These are phyloP conservation scores for Orbilia brochopaga DNA, from an alignment of 2,329 filamentous ascomycete genomes.

Conservation along the genomic window DNA sequence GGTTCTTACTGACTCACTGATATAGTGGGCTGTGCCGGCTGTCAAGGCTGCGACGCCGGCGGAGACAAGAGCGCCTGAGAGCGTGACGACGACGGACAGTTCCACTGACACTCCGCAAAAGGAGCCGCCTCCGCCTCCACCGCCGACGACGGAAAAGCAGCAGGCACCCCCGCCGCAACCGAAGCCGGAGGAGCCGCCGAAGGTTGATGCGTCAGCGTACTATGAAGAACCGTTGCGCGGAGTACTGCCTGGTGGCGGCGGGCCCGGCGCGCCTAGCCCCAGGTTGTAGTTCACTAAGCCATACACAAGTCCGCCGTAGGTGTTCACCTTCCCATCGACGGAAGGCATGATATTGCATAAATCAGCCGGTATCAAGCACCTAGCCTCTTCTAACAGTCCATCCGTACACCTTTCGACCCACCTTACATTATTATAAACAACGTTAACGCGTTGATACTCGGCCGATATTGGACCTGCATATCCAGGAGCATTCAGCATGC, in stretches of 20 bases:
- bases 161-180: slow-evolving; percentile 12
- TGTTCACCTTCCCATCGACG: too few relatives aligned
- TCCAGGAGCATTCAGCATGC: too few relatives aligned
- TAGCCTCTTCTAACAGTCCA: too few relatives aligned
- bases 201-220: slow-evolving; percentile 8
- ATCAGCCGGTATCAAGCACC: too few relatives aligned
- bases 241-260: slow-evolving; percentile 36
- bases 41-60: slow-evolving; percentile 16
- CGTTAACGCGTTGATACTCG: too few relatives aligned
- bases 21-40: slow-evolving; percentile 30
- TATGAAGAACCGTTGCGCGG: slow-evolving; percentile 19
- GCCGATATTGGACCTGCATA: too few relatives aligned
- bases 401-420: too few relatives aligned
- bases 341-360: too few relatives aligned
- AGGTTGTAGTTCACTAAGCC: slow-evolving; percentile 17
- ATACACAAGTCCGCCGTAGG: not conserved
- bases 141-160: not conserved
- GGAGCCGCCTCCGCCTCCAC: slow-evolving; percentile 22
- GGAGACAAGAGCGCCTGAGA: not conserved
- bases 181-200: slow-evolving; percentile 18
- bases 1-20: not conserved
- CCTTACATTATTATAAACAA: too few relatives aligned
- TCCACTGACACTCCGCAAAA: slow-evolving; percentile 4
- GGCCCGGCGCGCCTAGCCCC: slow-evolving; percentile 38
- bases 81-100: slow-evolving; percentile 8